Base-by-base conservation (phyloP, 306 rosid species). In the Dryas drummondii region DNA sequence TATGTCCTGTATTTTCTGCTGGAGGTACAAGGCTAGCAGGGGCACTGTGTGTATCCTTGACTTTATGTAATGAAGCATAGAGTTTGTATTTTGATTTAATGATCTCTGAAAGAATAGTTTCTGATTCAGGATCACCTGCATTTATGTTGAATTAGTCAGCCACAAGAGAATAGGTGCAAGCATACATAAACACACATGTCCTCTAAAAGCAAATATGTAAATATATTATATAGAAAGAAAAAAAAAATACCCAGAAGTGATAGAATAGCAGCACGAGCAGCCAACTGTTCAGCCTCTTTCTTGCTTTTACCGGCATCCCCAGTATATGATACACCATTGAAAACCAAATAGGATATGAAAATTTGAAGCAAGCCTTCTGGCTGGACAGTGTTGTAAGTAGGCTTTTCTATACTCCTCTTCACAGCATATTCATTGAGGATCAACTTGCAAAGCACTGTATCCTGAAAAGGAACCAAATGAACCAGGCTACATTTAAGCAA, bases 281-380 rank as follows among this genome's bases (percentile, higher is more conserved):
- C 92, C 72, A 80, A 81, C 71, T 81, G 86, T 79, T 87, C 89
- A 12, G 97, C 94, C 32, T 87, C 89, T 80, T 80, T 91, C 81
- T 89, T 89, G 61, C 5, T 86, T 78, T 51, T 79, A 41, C 84
- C 72, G 32, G 48, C 48, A 62, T 73, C 73, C 40, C 94, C 85
- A 1, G 63, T 74, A 74, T 81, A 87, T 7, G 32, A 48, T 60
- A 48, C 57, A 49, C 91, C 90, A 32, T 84, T 82, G 63, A 89
- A 84, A 68, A 72, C 76, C 87, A 91, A 37, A 17, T 87, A 68
- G 40, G 90, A 80, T 50, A 41, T 54, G 78, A 86, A 87, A 51
- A 37, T 4, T 48, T 86, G 84, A 84, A 77, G 7, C 65, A n/a
- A 17, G 26, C 82, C 84, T 56, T 52, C 42, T 4, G 12, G 59